phyloP scores from a whole-genome alignment of 441 rosid genomes.

The Manihot esculenta region DNA sequence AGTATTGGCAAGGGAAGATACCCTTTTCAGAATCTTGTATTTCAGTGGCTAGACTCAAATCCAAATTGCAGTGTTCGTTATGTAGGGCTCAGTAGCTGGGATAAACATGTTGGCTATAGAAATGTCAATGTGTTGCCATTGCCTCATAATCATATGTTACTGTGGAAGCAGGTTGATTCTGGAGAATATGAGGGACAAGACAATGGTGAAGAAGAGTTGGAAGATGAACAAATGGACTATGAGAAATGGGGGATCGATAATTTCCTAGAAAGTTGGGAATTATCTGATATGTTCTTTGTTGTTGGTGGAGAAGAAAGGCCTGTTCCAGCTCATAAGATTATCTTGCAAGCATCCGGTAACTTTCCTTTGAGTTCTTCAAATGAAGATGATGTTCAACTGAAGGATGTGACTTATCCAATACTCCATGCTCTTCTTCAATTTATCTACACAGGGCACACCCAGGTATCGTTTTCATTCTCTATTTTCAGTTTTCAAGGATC shows the following conservation, averaged over 20 bases:
- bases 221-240: conserved; percentile 36
- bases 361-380: conserved; percentile 52
- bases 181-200: conserved; percentile 51
- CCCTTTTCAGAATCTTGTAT: conserved; percentile 93
- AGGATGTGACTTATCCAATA: conserved; percentile 50
- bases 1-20: conserved; percentile 90
- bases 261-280: conserved; percentile 83
- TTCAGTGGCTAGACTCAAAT: conserved; percentile 85
- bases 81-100: conserved; percentile 97
- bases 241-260: conserved; percentile 82
- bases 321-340: conserved; percentile 88
- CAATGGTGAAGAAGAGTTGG: conserved; percentile 49
- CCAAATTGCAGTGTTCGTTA: conserved; percentile 87
- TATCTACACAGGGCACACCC: conserved; percentile 71
- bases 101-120: conserved; percentile 95
- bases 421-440: conserved; percentile 82
- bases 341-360: conserved; percentile 80
- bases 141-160: conserved; percentile 64
- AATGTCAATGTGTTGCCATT: conserved; percentile 90
- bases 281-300: conserved; percentile 67
- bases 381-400: conserved; percentile 51
- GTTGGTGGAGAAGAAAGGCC: conserved; percentile 64
- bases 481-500: background rate
- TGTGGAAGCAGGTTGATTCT: conserved; percentile 89
- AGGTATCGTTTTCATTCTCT: conserved; percentile 49